phyloP scores from a whole-genome alignment of 169 alveolate genomes.

The Cystoisospora suis region DNA sequence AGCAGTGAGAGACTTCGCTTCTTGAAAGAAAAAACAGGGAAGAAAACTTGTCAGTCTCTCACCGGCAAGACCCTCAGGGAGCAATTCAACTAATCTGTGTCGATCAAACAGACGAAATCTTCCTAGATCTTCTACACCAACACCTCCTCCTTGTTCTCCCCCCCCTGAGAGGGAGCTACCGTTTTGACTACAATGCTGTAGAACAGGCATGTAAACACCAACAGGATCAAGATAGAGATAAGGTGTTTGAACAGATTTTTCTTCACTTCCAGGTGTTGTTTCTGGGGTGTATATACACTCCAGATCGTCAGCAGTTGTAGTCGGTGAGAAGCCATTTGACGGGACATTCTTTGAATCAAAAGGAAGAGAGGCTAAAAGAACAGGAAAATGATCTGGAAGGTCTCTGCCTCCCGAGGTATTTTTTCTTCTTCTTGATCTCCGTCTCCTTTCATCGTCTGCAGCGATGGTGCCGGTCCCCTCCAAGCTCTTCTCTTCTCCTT shows the following conservation, averaged over 20 bases:
- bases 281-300: background rate
- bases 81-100: slow-evolving; percentile 47
- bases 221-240: slow-evolving; percentile 37
- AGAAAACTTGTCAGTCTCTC: background rate
- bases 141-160: slow-evolving; percentile 19
- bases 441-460: background rate
- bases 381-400: slow-evolving; percentile 1
- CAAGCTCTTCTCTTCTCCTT: background rate
- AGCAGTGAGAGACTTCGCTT: no score
- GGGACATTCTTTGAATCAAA: background rate
- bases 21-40: background rate
- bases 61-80: slow-evolving; percentile 66
- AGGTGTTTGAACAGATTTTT: slow-evolving; percentile 11
- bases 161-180: background rate
- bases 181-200: slow-evolving; percentile 37
- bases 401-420: no score
- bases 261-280: no score
- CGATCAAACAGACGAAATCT: slow-evolving; percentile 47
- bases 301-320: background rate
- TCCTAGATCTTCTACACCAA: slow-evolving; percentile 49
- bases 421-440: background rate
- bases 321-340: background rate
- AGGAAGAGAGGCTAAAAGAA: background rate
- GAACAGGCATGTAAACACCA: slow-evolving; percentile 30
- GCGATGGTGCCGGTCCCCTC: background rate